Evolutionary conservation across 225 moss, liverwort and hornwort species (phyloP), one percentile per base, ranked within the genome.

Genomic region (Bryum argenteum): DNA sequence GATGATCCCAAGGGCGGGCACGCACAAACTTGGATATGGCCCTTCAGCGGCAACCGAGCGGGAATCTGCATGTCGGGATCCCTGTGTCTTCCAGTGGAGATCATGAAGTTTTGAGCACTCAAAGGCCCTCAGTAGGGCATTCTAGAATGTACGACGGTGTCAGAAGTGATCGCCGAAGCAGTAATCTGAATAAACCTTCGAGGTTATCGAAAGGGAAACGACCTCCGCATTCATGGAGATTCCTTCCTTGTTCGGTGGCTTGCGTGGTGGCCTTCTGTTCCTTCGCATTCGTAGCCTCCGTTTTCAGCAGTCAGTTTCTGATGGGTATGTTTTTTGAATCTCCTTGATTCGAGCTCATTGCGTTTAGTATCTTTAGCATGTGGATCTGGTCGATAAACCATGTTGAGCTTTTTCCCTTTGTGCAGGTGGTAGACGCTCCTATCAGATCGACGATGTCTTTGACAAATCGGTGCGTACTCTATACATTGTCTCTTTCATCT

Each of bases 21-120:
- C 39, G 50, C 14, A 54, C 58, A 58, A 70, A 61, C 71, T 33
- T 6, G 13, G 74, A 75, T 45, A 88, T 96, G 93, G 92, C 86
- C 75, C 86, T 89, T 45, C 84, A 84, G 77, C 85, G 95, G 85
- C 95, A 89, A 83, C 85, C 82, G 71, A 89, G 90, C 39, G 89
- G 83, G 77, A 79, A 72, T 24, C 78, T 73, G 70, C 78, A 75
- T 75, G 79, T 61, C n/a, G 89, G 81, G 73, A 71, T 75, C 71
- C 61, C 78, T 80, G 73, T 75, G 48, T 71, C 81, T 19, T 63
- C 82, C 38, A 83, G 33, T 66, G 84, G 83, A 61, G 96, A 96
- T 79, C 91, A 84, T 33, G 80, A 84, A 65, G 74, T 80, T 13
- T 66, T 63, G 58, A 45, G 51, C 67, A 67, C 18, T 19, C 85